These are phyloP conservation scores for Populus davidiana DNA, from an alignment of 345 rosid species.

Conservation along the genomic window DNA sequence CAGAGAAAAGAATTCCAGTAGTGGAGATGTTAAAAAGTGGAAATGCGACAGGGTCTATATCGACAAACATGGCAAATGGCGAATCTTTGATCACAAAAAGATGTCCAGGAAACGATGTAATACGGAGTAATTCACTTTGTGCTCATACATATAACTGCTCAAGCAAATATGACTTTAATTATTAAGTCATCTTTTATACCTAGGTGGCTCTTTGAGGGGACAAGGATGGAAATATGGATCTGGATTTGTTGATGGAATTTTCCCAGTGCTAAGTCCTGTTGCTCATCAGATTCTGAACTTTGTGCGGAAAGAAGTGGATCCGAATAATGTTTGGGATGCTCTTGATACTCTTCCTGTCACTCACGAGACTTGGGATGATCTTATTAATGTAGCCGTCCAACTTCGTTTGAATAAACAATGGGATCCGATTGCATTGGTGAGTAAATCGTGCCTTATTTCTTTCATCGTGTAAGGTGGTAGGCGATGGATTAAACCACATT, in stretches of 20 bases:
- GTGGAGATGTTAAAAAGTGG: constrained; percentile 34
- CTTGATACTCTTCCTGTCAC: constrained; percentile 65
- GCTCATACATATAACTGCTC: background rate
- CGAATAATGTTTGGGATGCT: constrained; percentile 40
- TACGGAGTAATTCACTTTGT: background rate
- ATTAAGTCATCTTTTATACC: background rate
- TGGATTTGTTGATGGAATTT: constrained; percentile 89
- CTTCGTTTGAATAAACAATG: constrained; percentile 76
- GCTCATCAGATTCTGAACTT: constrained; percentile 68
- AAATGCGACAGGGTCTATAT: constrained; percentile 55
- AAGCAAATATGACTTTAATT: background rate
- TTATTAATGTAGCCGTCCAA: constrained; percentile 71
- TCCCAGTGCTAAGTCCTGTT: constrained; percentile 72
- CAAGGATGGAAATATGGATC: constrained; percentile 96
- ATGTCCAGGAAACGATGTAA: constrained; percentile 71
- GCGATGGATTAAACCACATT: background rate
- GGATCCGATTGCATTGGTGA: constrained; percentile 68
- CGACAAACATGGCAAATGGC: constrained; percentile 63
- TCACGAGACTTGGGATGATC: constrained; percentile 82
- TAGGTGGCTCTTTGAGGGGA: constrained; percentile 88
- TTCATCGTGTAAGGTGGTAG: no score
- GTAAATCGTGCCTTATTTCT: constrained; percentile 1
- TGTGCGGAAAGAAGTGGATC: constrained; percentile 48
- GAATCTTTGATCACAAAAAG: constrained; percentile 60
- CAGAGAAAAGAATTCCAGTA: constrained; percentile 29